These are phyloP conservation scores for Aspergillus sclerotioniger DNA, from an alignment of 495 filamentous ascomycete genomes.

Conservation along the genomic window DNA sequence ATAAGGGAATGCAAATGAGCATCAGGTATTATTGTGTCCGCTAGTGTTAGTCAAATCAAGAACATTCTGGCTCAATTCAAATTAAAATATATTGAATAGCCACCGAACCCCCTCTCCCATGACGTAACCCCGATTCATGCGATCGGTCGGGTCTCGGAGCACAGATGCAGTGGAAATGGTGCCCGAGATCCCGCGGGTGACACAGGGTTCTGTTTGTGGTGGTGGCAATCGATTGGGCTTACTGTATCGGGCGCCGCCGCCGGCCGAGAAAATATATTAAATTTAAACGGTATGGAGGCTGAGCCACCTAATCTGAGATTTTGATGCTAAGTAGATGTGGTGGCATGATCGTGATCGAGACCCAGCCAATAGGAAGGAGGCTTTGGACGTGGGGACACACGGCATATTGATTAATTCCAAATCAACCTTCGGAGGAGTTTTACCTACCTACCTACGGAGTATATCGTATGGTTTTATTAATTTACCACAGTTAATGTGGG, in stretches of 20 bases:
- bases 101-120: neutral
- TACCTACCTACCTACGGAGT: too few relatives aligned
- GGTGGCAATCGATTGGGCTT: neutral
- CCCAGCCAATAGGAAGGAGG: neutral
- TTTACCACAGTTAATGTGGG: too few relatives aligned
- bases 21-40: too few relatives aligned
- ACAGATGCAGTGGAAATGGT: neutral
- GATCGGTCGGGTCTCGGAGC: neutral
- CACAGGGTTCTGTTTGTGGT: neutral
- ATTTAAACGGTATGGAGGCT: neutral
- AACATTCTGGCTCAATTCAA: neutral
- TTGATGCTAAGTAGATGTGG: constrained; percentile 1
- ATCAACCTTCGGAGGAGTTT: neutral
- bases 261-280: neutral
- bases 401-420: neutral
- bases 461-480: too few relatives aligned
- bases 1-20: neutral
- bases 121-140: neutral
- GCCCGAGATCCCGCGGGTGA: neutral
- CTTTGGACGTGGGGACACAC: neutral
- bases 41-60: neutral
- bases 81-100: neutral
- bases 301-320: neutral
- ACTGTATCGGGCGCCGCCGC: neutral
- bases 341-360: neutral